Percentiles rank a stretch among this genome's conserved stretches.
These are phyloP conservation scores for Naganishia randhawae DNA, from an alignment of 768 basidiomycete species.

Conservation along the genomic window DNA sequence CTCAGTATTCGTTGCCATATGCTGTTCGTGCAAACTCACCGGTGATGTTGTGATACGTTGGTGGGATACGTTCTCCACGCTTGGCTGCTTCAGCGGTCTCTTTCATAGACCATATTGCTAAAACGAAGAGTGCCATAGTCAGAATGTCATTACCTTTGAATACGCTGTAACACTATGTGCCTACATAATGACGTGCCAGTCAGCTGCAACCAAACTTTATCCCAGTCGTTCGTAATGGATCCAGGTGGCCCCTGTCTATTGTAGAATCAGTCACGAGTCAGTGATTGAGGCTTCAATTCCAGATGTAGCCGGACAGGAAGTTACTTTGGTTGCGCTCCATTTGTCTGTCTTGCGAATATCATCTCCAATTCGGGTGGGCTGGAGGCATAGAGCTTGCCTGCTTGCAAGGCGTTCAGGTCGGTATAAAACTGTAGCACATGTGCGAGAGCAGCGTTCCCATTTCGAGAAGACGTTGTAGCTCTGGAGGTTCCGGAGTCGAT, in stretches of 20 bases:
- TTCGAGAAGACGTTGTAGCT: not conserved
- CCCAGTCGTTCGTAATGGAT: conserved; percentile 50
- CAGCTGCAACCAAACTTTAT: conserved; percentile 50
- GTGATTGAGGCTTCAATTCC: not conserved
- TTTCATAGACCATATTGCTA: conserved; percentile 49
- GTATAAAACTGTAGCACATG: conserved; percentile 37
- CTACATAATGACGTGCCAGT: conserved; percentile 49
- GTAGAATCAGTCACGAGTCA: not conserved
- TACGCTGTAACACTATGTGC: conserved; percentile 14
- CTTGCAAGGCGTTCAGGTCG: conserved; percentile 43
- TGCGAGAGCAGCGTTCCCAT: conserved; percentile 25
- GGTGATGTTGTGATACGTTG: conserved; percentile 51
- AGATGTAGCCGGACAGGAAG: conserved; percentile 25
- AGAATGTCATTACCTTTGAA: not conserved
- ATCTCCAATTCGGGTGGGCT: conserved; percentile 50
- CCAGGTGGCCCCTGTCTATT: conserved; percentile 46
- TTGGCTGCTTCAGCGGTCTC: conserved; percentile 49
- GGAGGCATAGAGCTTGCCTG: conserved; percentile 47
- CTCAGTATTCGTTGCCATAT: not conserved
- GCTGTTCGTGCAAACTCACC: conserved; percentile 26
- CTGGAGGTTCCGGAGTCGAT: not conserved
- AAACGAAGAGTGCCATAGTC: conserved; percentile 33
- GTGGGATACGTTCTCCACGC: conserved; percentile 50
- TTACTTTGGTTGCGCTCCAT: conserved; percentile 46
- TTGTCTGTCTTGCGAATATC: conserved; percentile 48